A percentile compares a stretch with the other conserved stretches of the same genome.
Evolutionary conservation across 495 filamentous ascomycete species (phyloP).

Genomic region (Neurospora sp.): DNA sequence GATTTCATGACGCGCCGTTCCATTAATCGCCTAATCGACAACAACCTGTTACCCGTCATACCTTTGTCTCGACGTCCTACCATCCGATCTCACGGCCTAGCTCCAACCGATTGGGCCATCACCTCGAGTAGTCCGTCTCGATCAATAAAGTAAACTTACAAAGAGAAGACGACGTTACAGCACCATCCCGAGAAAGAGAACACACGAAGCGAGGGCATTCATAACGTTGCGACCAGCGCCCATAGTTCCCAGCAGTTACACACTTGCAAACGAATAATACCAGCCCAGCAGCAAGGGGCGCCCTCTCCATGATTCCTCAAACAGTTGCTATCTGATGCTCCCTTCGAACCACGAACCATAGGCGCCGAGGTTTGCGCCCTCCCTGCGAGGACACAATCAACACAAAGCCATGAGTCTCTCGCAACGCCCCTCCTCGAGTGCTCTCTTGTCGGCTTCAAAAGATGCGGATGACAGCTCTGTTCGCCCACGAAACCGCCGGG

Average conservation of each 20-base stretch:
- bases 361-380: conserved; percentile 19
- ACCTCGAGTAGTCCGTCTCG: not conserved
- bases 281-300: not conserved
- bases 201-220: not conserved
- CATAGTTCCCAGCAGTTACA: not conserved
- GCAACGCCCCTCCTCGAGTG: conserved; percentile 16
- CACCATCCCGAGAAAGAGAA: not conserved
- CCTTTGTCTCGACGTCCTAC: not conserved
- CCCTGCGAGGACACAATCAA: conserved; percentile 16
- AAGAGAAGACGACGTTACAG: not conserved
- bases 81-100: not conserved
- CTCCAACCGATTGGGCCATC: not conserved
- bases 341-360: conserved; percentile 6
- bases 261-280: not conserved
- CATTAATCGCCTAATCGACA: not conserved
- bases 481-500: conserved; percentile 25
- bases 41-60: not conserved
- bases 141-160: not conserved
- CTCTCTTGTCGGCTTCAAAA: conserved; percentile 11
- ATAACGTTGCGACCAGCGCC: not conserved
- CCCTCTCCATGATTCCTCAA: not conserved
- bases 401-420: conserved; percentile 21
- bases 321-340: conserved; percentile 22
- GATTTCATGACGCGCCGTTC: not conserved
- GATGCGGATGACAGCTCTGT: conserved; percentile 13